Conservation (phyloP, 2,329 filamentous ascomycete genomes). For the Passalora sequoiae region DNA sequence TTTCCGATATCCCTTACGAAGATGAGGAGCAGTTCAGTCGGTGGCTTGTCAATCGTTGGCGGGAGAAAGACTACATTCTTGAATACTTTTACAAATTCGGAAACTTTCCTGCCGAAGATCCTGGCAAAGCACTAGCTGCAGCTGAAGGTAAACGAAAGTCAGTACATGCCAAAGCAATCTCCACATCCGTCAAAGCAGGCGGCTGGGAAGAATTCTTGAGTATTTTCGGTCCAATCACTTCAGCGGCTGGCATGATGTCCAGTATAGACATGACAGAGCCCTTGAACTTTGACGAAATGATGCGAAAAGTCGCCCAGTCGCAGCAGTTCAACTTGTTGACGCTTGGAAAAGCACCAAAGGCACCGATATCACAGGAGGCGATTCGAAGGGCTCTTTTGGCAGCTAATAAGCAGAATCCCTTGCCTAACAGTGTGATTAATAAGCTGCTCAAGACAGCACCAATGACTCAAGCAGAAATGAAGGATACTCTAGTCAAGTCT, state of each 20-base stretch:
- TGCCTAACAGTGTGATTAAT: constrained; percentile 28
- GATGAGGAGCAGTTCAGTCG: constrained; percentile 68
- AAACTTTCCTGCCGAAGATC: constrained; percentile 67
- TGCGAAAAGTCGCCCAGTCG: constrained; percentile 32
- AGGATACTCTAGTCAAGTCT: constrained; percentile 22
- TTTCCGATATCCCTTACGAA: constrained; percentile 75
- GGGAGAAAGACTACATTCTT: constrained; percentile 84
- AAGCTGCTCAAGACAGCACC: constrained; percentile 27
- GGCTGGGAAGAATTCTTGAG: constrained; percentile 50
- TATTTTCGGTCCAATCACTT: constrained; percentile 49
- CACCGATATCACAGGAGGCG: constrained; percentile 28
- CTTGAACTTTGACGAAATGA: constrained; percentile 33
- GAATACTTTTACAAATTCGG: constrained; percentile 71
- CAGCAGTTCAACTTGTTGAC: constrained; percentile 30
- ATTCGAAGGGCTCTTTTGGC: constrained; percentile 30
- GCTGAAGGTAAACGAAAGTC: constrained; percentile 36
- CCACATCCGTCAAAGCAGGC: constrained; percentile 46
- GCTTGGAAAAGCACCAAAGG: constrained; percentile 26
- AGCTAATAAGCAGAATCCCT: constrained; percentile 28
- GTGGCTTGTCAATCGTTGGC: constrained; percentile 84
- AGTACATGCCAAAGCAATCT: constrained; percentile 42
- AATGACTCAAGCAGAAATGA: constrained; percentile 29
- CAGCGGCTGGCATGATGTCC: constrained; percentile 46
- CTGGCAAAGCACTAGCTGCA: constrained; percentile 32
- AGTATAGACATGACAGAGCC: constrained; percentile 40